Evolutionary conservation across 148 eudicot species (phyloP).

Genomic region (Rhododendron mucronatum): DNA sequence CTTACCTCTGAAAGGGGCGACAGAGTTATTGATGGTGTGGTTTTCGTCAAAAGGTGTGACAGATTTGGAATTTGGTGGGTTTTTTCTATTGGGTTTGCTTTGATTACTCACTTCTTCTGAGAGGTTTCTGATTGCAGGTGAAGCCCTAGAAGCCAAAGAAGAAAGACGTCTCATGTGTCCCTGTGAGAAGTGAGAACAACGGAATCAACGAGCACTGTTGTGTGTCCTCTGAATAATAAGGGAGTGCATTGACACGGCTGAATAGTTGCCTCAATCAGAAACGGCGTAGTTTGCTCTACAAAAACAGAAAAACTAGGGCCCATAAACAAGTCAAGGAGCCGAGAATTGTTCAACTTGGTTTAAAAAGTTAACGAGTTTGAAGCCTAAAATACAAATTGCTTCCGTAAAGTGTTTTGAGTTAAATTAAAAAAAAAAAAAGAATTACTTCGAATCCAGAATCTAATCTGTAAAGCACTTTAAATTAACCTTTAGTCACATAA

Average conservation of each 20-base stretch:
- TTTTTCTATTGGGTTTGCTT: constrained; percentile 11
- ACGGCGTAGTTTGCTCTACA: no score
- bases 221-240: background rate
- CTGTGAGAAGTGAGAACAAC: background rate
- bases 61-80: constrained; percentile 10
- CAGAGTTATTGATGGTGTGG: background rate
- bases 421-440: no score
- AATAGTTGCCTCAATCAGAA: no score
- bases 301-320: no score
- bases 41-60: background rate
- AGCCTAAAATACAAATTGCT: no score
- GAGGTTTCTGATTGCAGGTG: constrained; percentile 21
- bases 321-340: no score
- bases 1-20: constrained; percentile 22
- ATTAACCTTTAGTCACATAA: no score
- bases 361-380: no score
- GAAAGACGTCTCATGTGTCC: constrained; percentile 54
- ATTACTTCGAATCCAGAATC: no score
- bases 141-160: constrained; percentile 56
- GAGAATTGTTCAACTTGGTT: no score
- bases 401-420: no score
- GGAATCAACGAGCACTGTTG: background rate
- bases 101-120: constrained; percentile 20
- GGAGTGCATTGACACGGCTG: background rate
- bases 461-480: no score